Percentiles rank a stretch among this genome's conserved stretches.
phyloP scores from a whole-genome alignment of 805 yeast genomes.

The Lachancea kluyveri region DNA sequence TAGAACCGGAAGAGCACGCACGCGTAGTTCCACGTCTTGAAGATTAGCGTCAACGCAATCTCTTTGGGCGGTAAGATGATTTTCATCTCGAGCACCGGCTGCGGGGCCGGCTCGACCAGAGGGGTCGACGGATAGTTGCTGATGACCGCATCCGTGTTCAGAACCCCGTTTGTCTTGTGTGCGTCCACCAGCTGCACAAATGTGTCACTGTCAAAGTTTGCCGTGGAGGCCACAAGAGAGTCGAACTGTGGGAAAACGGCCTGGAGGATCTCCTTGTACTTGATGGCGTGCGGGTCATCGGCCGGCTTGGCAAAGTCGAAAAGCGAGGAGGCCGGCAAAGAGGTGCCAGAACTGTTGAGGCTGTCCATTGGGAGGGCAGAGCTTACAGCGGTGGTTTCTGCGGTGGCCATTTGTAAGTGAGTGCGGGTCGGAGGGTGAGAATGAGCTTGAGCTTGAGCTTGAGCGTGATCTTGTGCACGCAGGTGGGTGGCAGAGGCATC shows the following conservation, averaged over 20 bases:
- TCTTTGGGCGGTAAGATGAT: conserved; percentile 60
- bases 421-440: no score
- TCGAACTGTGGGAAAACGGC: conserved; percentile 2
- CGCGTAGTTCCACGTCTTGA: conserved; percentile 78
- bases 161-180: conserved; percentile 4
- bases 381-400: no score
- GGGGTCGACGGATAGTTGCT: not conserved
- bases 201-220: not conserved
- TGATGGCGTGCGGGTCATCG: not conserved
- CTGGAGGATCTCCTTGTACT: conserved; percentile 1
- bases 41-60: conserved; percentile 62
- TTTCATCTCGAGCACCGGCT: conserved; percentile 23
- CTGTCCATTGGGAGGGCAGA: no score
- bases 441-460: not conserved
- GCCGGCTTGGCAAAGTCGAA: no score
- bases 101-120: not conserved
- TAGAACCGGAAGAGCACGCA: conserved; percentile 81
- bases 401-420: no score
- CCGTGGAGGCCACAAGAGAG: not conserved
- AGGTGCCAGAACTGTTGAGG: no score
- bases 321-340: no score
- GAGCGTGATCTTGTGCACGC: not conserved
- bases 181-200: conserved; percentile 1
- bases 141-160: conserved; percentile 2
- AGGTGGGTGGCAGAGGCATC: not conserved